Base-by-base conservation (phyloP, 1,139 yeast species). In the Hansenula sp. region DNA sequence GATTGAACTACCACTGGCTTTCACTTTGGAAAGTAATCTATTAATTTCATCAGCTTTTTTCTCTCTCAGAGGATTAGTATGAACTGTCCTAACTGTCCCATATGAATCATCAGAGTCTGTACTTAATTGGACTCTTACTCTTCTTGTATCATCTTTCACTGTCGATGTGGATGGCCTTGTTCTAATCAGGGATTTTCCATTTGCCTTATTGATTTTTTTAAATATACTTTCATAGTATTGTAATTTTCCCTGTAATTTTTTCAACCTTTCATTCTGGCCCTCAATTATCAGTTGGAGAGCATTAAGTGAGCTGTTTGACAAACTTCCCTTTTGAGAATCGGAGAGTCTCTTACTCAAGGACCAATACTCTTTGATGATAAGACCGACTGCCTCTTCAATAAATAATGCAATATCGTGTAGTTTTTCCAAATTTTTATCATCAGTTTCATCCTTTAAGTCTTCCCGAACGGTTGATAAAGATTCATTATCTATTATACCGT, bases 401-500 rank as follows among this genome's bases (percentile, higher is more conserved):
- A 48, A 50, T 3, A 36, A 11, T 7, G 44, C 31, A 5, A 41
- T 37, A 29, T 48, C 47, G 29, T 28, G 39, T 2, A 50, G 18
- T 19, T 41, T 43, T n/a, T 38, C 41, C 8, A 44, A 21, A 11
- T 38, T 34, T 6, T 32, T 36, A 3, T 43, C 47, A 10, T 40
- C 43, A 22, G 25, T 33, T 4, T 24, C 34, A 5, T 32, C 14
- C 16, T 29, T 29, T 17, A 48, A 37, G 11, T 36, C 39, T 2
- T 40, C 38, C 11, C 37, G 41, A 7, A 47, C 41, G 3, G 39
- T 35, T 1, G 32, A 9, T 4, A 50, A 29, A 2, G 54, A 50
- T 0, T 14, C 32, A 1, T 35, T 40, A 30, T 50, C 54, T 26
- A 50, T 47, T 6, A 50, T 42, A 2, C 52, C 51, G n/a, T 45